Percentiles rank a stretch among this genome's conserved stretches.
Evolutionary conservation across 2,329 filamentous ascomycete genomes (phyloP).

Genomic region (Botrytis galanthina): DNA sequence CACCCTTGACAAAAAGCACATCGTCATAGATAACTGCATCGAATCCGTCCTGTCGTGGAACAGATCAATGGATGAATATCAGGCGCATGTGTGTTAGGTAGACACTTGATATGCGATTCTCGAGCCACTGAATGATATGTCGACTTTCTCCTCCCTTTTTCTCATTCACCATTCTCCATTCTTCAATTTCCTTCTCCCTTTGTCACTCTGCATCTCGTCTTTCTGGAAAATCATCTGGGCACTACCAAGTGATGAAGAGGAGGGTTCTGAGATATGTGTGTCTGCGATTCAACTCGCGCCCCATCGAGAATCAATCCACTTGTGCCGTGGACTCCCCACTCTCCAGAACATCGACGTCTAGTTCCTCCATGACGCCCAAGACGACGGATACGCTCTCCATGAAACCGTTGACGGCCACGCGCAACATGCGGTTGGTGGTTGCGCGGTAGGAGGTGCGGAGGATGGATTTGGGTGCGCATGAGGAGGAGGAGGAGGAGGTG

Average conservation of each 20-base stretch:
- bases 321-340: not conserved
- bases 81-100: not conserved
- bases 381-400: slow-evolving; percentile 87
- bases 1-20: too few relatives aligned
- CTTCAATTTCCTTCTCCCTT: not conserved
- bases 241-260: not conserved
- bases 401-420: slow-evolving; percentile 94
- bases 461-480: slow-evolving; percentile 9
- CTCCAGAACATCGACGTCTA: slow-evolving; percentile 79
- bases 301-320: not conserved
- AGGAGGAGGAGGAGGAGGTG: too few relatives aligned
- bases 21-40: not conserved
- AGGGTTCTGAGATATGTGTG: not conserved
- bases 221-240: not conserved
- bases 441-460: slow-evolving; percentile 61
- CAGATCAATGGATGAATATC: not conserved
- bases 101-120: not conserved
- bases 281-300: not conserved
- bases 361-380: slow-evolving; percentile 82
- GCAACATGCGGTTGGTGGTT: slow-evolving; percentile 92
- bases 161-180: not conserved
- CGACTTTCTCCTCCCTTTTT: not conserved
- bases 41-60: not conserved
- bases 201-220: not conserved
- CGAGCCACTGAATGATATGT: not conserved